Evolutionary conservation across 768 basidiomycete species (phyloP).

Genomic region (Botryobasidium botryosum): DNA sequence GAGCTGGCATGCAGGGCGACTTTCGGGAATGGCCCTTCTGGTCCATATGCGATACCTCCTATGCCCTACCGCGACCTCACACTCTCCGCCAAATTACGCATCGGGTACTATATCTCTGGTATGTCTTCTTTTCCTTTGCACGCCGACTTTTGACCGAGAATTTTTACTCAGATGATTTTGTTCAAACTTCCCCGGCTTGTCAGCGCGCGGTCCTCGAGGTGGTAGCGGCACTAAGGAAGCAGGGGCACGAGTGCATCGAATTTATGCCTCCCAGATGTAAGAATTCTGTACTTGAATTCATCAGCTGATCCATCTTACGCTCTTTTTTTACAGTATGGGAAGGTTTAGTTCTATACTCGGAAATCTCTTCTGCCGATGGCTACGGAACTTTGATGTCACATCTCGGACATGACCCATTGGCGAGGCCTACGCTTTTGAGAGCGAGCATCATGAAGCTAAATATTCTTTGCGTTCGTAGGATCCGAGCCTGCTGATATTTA

Average conservation of each 20-base stretch:
- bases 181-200: constrained; percentile 55
- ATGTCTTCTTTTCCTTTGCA: not conserved
- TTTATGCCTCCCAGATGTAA: constrained; percentile 32
- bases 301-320: too few relatives aligned
- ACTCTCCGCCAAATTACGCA: constrained; percentile 39
- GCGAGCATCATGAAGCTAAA: too few relatives aligned
- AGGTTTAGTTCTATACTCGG: too few relatives aligned
- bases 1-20: constrained; percentile 35
- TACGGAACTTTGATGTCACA: constrained; percentile 54
- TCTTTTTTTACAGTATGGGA: too few relatives aligned
- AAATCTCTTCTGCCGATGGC: constrained; percentile 52
- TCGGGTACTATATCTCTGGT: constrained; percentile 50
- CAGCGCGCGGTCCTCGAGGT: constrained; percentile 59
- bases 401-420: constrained; percentile 52
- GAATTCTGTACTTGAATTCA: constrained; percentile 10
- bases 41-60: constrained; percentile 28
- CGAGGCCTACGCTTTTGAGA: too few relatives aligned
- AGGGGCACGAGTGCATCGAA: constrained; percentile 71
- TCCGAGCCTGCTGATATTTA: too few relatives aligned
- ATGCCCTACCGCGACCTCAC: constrained; percentile 42
- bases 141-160: not conserved
- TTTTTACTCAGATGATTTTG: constrained; percentile 29
- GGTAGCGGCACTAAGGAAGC: constrained; percentile 40
- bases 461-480: too few relatives aligned
- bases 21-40: constrained; percentile 32